Evolutionary conservation across 2,329 filamentous ascomycete genomes (phyloP).

Genomic region (Trichoderma atrobrunneum): DNA sequence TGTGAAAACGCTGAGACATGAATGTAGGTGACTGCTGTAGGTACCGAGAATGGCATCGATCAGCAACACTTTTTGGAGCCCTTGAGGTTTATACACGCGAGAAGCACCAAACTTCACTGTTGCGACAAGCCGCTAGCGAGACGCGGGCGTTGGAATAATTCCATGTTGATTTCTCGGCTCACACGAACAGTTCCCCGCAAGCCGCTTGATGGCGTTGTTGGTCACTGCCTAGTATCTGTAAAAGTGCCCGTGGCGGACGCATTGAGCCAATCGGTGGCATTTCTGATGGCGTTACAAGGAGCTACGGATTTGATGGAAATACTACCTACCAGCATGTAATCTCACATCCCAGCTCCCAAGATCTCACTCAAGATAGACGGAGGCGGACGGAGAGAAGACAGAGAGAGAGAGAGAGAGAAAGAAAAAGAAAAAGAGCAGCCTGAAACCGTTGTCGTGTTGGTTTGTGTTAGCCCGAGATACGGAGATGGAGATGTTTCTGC

Average conservation of each 20-base stretch:
- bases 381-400: not conserved
- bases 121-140: not conserved
- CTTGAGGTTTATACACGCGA: not conserved
- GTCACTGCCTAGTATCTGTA: not conserved
- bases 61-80: not conserved
- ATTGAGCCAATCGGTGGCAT: not conserved
- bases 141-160: not conserved
- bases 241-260: not conserved
- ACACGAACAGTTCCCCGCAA: not conserved
- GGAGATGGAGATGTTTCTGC: not conserved
- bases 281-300: conserved; percentile 1
- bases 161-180: not conserved
- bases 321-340: not conserved
- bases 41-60: not conserved
- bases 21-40: not conserved
- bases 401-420: not conserved
- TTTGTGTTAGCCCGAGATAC: not conserved
- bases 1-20: not conserved
- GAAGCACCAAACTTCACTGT: not conserved
- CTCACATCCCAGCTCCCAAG: not conserved
- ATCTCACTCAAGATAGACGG: not conserved
- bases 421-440: not conserved
- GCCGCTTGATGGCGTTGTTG: not conserved
- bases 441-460: not conserved
- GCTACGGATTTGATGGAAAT: not conserved